phyloP scores from a whole-genome alignment of 2,329 filamentous ascomycete species.

The Graphium sp. region DNA sequence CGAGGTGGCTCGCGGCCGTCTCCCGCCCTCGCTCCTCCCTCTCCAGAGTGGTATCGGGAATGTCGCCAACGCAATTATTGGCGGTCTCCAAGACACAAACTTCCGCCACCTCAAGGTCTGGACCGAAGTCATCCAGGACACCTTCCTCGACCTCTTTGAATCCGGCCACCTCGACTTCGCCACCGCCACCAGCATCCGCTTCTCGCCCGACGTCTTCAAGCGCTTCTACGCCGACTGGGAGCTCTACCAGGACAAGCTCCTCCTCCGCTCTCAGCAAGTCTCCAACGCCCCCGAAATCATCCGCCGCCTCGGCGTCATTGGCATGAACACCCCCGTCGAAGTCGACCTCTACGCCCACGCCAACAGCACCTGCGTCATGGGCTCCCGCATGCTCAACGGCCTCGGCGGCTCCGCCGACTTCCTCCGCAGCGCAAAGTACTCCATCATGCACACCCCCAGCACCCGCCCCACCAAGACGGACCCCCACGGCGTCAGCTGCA shows the following conservation, averaged over 20 bases:
- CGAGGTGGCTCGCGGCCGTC: conserved; percentile 61
- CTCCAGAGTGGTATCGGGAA: conserved; percentile 84
- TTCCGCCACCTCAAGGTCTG: conserved; percentile 82
- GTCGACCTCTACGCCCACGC: conserved; percentile 92
- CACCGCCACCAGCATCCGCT: conserved; percentile 77
- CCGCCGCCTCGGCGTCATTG: conserved; percentile 69
- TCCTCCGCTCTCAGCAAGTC: conserved; percentile 75
- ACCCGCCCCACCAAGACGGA: conserved; percentile 69
- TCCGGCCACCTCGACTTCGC: conserved; percentile 76
- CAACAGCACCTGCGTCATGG: conserved; percentile 82
- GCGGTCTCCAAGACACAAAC: conserved; percentile 63
- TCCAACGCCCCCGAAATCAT: conserved; percentile 88
- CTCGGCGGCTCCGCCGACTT: conserved; percentile 73
- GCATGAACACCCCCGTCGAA: conserved; percentile 91
- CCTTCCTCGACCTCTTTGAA: conserved; percentile 86
- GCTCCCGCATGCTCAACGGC: conserved; percentile 73
- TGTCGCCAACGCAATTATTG: conserved; percentile 83
- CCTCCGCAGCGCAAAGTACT: conserved; percentile 63
- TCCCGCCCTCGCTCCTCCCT: conserved; percentile 62
- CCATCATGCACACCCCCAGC: conserved; percentile 84
- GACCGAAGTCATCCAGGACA: conserved; percentile 88
- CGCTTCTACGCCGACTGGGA: conserved; percentile 84
- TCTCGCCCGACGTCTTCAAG: conserved; percentile 80
- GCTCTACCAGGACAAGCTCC: conserved; percentile 61
- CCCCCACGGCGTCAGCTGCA: conserved; percentile 66